Evolutionary conservation across 2,329 filamentous ascomycete genomes (phyloP), one percentile per base, ranked within the genome.

Genomic region (Sclerotinia minor): DNA sequence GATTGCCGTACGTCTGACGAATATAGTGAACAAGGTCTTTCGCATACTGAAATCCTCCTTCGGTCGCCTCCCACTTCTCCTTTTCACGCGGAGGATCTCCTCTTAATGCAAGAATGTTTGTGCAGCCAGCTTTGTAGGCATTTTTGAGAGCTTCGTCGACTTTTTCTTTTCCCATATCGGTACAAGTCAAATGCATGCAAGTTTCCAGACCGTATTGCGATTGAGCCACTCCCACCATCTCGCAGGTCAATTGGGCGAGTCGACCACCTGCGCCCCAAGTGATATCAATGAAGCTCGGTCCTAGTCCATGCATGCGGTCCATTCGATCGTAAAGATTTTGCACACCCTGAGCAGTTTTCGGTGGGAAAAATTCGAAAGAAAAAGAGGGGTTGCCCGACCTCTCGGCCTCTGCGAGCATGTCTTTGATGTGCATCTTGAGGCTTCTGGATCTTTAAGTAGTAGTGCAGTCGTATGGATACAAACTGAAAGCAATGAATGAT

Each of bases 251-350:
- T 77, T 96, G 90, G 67, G 94, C 95, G 74, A 95, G 87, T 73
- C 91, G 89, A 59, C 95, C 95, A 73, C 95, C 95, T 64, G 95
- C 95, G 71, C 96, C 96, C 95, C 95, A 99, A 71, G 95, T 99
- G 76, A 99, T 91, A 80, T 99, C 95, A 79, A 99, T 93, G 83
- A 99, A 99, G 76, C 94, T 90, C 71, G 94, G 95, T 1, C 93
- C 95, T 71, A 96, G 87, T 76, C 90, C 87, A 80, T 97, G 93
- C 95, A 99, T 99, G 81, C 94, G 93, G 81, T 99, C 95, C 92
- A 99, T 98, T 74, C 95, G 92, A 75, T 99, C 95, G 84, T 99
- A 99, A 68, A 99, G 89, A 79, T 99, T 99, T 82, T 99, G 95
- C 17, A 99, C 94, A 84, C 95, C 95, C 81, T 95, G 92, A 15